Evolutionary conservation across 2,329 filamentous ascomycete species (phyloP), one percentile per base, ranked within the genome.

Genomic region (Microcyclospora tardicrescens): DNA sequence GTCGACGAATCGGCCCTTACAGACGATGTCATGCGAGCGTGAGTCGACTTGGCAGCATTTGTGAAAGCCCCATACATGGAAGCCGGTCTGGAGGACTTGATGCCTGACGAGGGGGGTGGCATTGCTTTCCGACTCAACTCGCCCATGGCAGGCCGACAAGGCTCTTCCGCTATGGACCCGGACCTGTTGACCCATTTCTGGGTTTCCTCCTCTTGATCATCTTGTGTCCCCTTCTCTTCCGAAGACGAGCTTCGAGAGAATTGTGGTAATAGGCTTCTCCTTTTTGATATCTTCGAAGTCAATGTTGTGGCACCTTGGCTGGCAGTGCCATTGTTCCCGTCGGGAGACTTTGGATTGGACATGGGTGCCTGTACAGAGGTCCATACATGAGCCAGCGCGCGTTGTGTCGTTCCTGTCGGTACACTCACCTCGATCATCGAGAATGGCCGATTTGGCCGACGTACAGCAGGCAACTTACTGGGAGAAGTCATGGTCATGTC

Each of bases 201-300:
- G n/a, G 41, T 41, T 28, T 41, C 43, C 24, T 47, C 42, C 28
- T 46, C 43, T 16, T 48, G 41, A 31, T 53, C 50, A 33, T 52
- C 51, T 37, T 36, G 39, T 30, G 49, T 49, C 29, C 28, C 44
- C 32, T 44, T 37, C 10, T 43, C 44, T 10, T 51, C 51, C 13
- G 37, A 41, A 5, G 51, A 49, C 15, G 35, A 29, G 33, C 48
- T 52, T 32, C 50, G 43, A 16, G 47, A 44, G 38, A 53, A 54
- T 33, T 50, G 48, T 32, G 55, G 55, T 14, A 58, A 46, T 34
- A 57, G 41, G 38, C 54, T 58, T 27, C 53, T 41, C 29, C 55
- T 44, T 40, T 57, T 55, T n/a, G 43, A 41, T 39, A 48, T 43
- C 33, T 48, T 52, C 2, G 49, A 41, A 16, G 40, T 24, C 19